Evolutionary conservation across 2,329 filamentous ascomycete genomes (phyloP).

Genomic region (Tolypocladium cylindrosporum): DNA sequence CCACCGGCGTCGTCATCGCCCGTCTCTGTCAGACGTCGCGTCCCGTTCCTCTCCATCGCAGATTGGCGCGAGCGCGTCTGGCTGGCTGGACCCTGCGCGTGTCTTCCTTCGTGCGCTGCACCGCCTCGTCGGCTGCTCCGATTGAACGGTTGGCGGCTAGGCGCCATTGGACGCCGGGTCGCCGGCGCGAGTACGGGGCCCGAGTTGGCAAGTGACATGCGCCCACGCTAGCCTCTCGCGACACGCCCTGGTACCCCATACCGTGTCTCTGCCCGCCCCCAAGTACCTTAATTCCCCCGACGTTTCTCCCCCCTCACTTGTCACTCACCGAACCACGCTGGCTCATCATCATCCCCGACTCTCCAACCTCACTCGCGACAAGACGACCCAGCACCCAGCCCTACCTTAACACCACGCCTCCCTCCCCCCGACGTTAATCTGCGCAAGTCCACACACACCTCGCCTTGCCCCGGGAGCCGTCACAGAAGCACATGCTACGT

Average conservation of each 20-base stretch:
- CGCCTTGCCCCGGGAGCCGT: not conserved
- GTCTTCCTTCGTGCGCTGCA: not conserved
- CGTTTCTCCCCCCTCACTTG: not conserved
- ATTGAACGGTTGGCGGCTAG: not conserved
- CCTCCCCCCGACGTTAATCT: not conserved
- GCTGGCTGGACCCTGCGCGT: not conserved
- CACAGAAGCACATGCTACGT: not conserved
- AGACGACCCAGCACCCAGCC: not conserved
- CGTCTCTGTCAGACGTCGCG: not conserved
- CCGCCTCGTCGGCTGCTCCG: conserved; percentile 1
- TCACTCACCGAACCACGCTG: not conserved
- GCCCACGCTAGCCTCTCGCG: not conserved
- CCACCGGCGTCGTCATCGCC: not conserved
- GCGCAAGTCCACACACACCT: not conserved
- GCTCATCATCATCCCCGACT: not conserved
- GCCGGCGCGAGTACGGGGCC: not conserved
- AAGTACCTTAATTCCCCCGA: not conserved
- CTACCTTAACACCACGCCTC: not conserved
- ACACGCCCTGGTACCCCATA: not conserved
- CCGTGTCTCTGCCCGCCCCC: not conserved
- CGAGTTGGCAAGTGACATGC: not conserved
- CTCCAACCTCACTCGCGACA: not conserved
- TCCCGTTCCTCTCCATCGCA: not conserved
- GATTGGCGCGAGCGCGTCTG: not conserved
- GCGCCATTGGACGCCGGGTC: not conserved